Conservation (phyloP, 106 monocot genomes). For the Allium fistulosum region DNA sequence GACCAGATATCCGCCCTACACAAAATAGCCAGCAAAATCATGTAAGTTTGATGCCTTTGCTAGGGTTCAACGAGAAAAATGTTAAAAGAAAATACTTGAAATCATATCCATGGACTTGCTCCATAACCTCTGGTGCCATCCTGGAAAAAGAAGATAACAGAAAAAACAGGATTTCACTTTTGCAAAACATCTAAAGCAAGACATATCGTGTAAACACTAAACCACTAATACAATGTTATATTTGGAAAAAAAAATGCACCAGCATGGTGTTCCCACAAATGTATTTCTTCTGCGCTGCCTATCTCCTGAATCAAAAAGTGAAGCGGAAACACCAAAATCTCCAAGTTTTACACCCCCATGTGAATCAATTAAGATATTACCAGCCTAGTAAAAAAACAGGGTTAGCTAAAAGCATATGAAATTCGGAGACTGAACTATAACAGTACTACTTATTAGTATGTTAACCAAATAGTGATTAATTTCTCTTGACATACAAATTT, state of each 20-base stretch:
- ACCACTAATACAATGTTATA: neutral
- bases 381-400: constrained; percentile 45
- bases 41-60: neutral
- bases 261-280: constrained; percentile 92
- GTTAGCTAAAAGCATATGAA: neutral
- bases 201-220: no score
- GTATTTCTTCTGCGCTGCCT: constrained; percentile 76
- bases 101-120: constrained; percentile 51
- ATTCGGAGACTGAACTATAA: neutral
- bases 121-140: constrained; percentile 82
- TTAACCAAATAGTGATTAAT: neutral
- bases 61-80: neutral
- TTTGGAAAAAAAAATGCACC: constrained; percentile 26
- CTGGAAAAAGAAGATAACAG: constrained; percentile 13
- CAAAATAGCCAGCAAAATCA: neutral
- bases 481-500: neutral
- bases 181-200: neutral
- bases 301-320: constrained; percentile 82
- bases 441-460: neutral
- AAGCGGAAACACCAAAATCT: constrained; percentile 92
- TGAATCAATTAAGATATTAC: constrained; percentile 77
- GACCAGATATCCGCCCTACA: constrained; percentile 75
- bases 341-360: constrained; percentile 73
- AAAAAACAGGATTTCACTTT: constrained; percentile 1
- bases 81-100: constrained; percentile 35